Evolutionary conservation across 2,329 filamentous ascomycete genomes (phyloP), one percentile per base, ranked within the genome.

Genomic region (Elsinoe australis): DNA sequence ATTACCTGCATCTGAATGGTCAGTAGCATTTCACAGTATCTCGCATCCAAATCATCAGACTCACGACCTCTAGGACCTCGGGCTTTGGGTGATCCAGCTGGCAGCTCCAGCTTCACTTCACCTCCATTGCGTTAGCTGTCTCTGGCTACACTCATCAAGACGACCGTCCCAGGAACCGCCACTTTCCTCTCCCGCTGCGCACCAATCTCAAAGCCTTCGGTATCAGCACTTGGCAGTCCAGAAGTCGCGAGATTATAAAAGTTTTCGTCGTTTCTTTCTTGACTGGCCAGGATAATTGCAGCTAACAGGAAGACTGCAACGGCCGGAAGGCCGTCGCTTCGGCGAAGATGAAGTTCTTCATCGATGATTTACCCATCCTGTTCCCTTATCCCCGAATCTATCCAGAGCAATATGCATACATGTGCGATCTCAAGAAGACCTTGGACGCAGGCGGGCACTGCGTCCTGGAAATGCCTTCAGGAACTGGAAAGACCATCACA

Each of bases 381-480:
- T 85, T 85, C 62, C 82, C 82, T n/a, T 85, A 85, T 64, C 81
- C 82, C 53, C 73, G 81, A 58, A 83, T 85, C 59, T 85, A 85
- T 64, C 79, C 83, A 54, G 72, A 83, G 65, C 80, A 83, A 71
- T 82, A 83, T 81, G 78, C 77, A 64, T 78, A 89, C 70, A 89
- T 89, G 85, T 86, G 82, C 63, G 85, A 87, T 71, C 78, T 89
- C 66, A 89, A 89, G 66, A 69, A 72, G 66, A 96, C 92, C 15
- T 82, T 98, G 60, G 92, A 98, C 74, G 85, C 83, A 15, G 87
- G 87, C 46, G 94, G 92, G 52, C 88, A 98, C 69, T 95, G 89
- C 65, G 90, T 98, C 17, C 71, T 98, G 58, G 92, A 98, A 70
- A 98, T 98, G 92, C 92, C 92, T 67, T 98, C 92, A 51, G 92